These are phyloP conservation scores for Oropetium thomaeum DNA, from an alignment of 176 grass and related monocot genomes.

Conservation along the genomic window DNA sequence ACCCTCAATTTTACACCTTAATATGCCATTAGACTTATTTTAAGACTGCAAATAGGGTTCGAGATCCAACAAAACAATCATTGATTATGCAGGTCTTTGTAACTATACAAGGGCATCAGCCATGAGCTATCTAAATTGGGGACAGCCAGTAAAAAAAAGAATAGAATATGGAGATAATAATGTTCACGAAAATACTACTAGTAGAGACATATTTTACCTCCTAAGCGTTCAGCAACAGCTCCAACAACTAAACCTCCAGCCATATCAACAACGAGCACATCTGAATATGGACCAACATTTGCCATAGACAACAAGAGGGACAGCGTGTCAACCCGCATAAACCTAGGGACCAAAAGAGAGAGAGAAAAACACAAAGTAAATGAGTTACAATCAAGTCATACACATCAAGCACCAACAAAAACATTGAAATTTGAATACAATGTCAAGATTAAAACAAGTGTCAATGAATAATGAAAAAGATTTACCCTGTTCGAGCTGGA, in stretches of 20 bases:
- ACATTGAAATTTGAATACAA: constrained; percentile 19
- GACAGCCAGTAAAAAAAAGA: too few relatives aligned
- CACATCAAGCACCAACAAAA: not conserved
- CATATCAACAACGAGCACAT: constrained; percentile 84
- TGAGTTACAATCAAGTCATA: not conserved
- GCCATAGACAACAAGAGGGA: constrained; percentile 85
- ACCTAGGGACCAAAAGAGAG: constrained; percentile 51
- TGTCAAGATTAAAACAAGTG: not conserved
- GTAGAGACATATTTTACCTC: constrained; percentile 52
- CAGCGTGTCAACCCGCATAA: constrained; percentile 87
- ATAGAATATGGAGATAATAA: not conserved
- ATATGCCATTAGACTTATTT: too few relatives aligned
- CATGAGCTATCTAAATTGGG: not conserved
- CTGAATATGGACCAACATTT: constrained; percentile 86
- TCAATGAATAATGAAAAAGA: not conserved
- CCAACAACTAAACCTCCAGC: constrained; percentile 84
- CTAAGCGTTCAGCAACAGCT: constrained; percentile 82
- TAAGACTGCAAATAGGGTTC: not conserved
- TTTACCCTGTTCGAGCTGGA: constrained; percentile 84
- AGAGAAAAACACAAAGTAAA: constrained; percentile 6
- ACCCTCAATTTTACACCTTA: too few relatives aligned
- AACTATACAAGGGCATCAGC: not conserved
- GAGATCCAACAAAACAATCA: not conserved
- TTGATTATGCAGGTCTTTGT: not conserved
- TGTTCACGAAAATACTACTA: not conserved